These are phyloP conservation scores for Trypanosoma congolense DNA, from an alignment of 208 protist genomes.

Conservation along the genomic window DNA sequence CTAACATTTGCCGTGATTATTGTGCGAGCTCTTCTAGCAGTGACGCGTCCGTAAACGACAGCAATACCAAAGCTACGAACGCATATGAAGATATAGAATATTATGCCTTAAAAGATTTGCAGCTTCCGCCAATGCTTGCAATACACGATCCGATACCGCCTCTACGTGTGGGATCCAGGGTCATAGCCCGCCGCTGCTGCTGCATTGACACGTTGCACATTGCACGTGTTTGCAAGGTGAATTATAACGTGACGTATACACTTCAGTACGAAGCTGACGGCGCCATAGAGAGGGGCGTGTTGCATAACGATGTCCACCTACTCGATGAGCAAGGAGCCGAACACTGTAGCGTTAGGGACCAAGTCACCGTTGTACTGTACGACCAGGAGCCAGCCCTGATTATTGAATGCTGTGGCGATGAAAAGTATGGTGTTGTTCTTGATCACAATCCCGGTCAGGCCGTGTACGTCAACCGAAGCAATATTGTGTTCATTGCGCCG, in stretches of 20 bases:
- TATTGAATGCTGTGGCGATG: constrained; percentile 45
- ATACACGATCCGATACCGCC: constrained; percentile 38
- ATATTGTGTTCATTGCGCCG: constrained; percentile 61
- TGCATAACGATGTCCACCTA: constrained; percentile 67
- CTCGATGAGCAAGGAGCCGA: constrained; percentile 35
- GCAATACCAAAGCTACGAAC: not conserved
- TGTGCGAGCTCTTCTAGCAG: not conserved
- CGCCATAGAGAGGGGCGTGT: constrained; percentile 42
- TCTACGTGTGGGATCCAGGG: constrained; percentile 40
- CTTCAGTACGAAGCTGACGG: constrained; percentile 50
- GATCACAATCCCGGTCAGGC: constrained; percentile 95
- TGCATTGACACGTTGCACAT: constrained; percentile 32
- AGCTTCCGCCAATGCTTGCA: constrained; percentile 43
- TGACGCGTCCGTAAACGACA: not conserved
- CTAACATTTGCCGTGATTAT: no score
- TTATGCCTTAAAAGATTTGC: constrained; percentile 34
- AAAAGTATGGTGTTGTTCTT: constrained; percentile 73
- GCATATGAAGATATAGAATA: constrained; percentile 22
- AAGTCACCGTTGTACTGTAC: constrained; percentile 48
- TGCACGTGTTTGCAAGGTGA: constrained; percentile 40
- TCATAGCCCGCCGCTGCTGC: constrained; percentile 51
- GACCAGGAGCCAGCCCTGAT: constrained; percentile 40
- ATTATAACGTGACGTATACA: constrained; percentile 60
- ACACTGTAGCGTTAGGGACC: constrained; percentile 55
- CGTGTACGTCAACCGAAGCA: constrained; percentile 70